A percentile compares a stretch with the other conserved stretches of the same genome.
Conservation (phyloP, 768 basidiomycete species). For the Pleurotus citrinopileatus region DNA sequence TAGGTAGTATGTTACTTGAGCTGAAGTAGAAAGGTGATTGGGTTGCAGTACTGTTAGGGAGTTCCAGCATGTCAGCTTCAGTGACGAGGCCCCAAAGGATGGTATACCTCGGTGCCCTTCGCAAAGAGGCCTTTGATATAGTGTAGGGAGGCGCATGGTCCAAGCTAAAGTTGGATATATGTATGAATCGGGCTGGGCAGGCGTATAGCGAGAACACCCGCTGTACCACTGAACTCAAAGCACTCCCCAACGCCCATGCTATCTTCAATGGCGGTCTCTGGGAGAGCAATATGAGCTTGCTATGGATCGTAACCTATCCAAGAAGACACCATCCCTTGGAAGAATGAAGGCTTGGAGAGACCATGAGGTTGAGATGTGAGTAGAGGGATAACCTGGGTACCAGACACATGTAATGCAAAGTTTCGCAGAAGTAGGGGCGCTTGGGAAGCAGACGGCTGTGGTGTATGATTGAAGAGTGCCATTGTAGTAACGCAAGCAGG, state of each 20-base stretch:
- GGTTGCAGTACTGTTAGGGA: background rate
- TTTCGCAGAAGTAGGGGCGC: slow-evolving; percentile 7
- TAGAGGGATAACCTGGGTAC: background rate
- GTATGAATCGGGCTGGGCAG: slow-evolving; percentile 6
- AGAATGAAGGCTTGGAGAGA: background rate
- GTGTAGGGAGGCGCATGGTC: background rate
- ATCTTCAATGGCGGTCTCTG: slow-evolving; percentile 6
- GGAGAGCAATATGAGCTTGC: slow-evolving; percentile 1
- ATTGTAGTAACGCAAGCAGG: too few species aligned
- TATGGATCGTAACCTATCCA: slow-evolving; percentile 3
- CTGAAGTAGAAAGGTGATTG: background rate
- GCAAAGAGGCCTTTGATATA: background rate
- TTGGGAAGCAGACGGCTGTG: too few species aligned
- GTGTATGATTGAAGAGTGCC: too few species aligned
- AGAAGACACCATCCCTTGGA: background rate
- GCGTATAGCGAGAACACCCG: slow-evolving; percentile 9
- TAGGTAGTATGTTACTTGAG: background rate
- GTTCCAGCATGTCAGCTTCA: background rate
- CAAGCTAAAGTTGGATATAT: slow-evolving; percentile 6
- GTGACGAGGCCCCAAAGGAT: slow-evolving; percentile 6
- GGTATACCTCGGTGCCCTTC: background rate
- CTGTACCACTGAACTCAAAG: slow-evolving; percentile 11
- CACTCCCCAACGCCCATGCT: slow-evolving; percentile 10
- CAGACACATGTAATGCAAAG: slow-evolving; percentile 1
- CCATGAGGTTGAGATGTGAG: slow-evolving; percentile 6